Base-by-base conservation (phyloP, 2,329 filamentous ascomycete genomes). In the Exophiala sp. region DNA sequence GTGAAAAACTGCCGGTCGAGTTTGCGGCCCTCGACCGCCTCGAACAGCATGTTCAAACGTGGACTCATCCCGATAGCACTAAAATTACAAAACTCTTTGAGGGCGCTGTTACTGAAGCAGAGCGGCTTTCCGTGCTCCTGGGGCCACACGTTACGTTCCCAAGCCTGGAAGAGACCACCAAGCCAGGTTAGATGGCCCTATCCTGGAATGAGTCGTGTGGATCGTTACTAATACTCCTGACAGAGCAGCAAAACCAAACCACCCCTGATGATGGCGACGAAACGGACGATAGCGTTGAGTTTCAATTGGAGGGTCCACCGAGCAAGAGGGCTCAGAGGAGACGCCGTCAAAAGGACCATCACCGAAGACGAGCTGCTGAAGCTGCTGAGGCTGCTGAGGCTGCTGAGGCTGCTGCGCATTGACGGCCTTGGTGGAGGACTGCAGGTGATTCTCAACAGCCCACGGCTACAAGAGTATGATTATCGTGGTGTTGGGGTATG, bases 41-140 rank as follows among this genome's bases (percentile, higher is more conserved):
- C 13, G 18, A 49, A 40, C 6, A 44, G 32, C 46, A 44, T 18
- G 40, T 49, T 14, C 11, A 43, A 5, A 38, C 22, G n/a, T 49
- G 24, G 22, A 49, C 46, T n/a, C 18, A 18, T 2, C 24, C 9
- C 11, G 21, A 49, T 9, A 22, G 23, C 6, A 19, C 23, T 3
- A 14, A 22, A 10, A 49, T 43, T 18, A 18, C 18, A 2, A 9
- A 39, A 11, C 27, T 43, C n/a, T 44, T 49, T 27, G 32, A 23
- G 8, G 46, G 30, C 5, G n/a, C 38, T 9, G 19, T 30, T 14
- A 49, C 46, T 4, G 46, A 49, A 32, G 2, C 24, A 19, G 46
- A 48, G 23, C 46, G 46, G 14, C 30, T 43, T 14, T 14, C 21
- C 10, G 39, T 43, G 3, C n/a, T 49, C 11, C 19, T 49, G 2